A percentile compares a stretch with the other conserved stretches of the same genome.
Evolutionary conservation across 1,284 basidiomycete genomes (phyloP).

Genomic region (Ganoderma resinaceum): DNA sequence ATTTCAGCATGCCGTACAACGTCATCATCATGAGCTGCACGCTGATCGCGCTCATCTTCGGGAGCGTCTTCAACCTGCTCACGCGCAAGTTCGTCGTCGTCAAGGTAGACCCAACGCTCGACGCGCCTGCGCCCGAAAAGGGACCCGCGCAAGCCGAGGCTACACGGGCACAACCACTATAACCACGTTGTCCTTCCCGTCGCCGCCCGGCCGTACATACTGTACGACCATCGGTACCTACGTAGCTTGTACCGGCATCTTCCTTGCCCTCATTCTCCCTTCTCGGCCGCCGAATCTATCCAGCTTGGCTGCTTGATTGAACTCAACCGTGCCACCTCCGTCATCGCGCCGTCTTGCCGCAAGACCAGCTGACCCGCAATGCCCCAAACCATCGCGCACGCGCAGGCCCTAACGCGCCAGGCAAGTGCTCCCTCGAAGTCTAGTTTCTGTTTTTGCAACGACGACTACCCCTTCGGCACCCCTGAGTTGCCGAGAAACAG

Average conservation of each 20-base stretch:
- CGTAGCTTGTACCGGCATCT: not conserved
- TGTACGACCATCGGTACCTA: not conserved
- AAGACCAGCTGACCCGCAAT: slow-evolving; percentile 10
- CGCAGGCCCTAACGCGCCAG: not conserved
- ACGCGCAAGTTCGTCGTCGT: slow-evolving; percentile 80
- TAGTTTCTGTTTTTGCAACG: not conserved
- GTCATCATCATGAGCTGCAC: slow-evolving; percentile 97
- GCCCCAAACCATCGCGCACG: not conserved
- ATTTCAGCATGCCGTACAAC: slow-evolving; percentile 99
- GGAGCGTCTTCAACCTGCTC: slow-evolving; percentile 88
- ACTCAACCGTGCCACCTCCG: slow-evolving; percentile 1
- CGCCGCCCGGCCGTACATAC: not conserved
- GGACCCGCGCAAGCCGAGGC: not conserved
- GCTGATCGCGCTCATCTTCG: slow-evolving; percentile 92
- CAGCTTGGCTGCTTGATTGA: not conserved
- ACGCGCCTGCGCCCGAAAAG: not conserved
- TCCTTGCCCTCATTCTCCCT: not conserved
- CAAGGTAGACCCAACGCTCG: slow-evolving; percentile 27
- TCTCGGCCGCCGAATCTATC: slow-evolving; percentile 3
- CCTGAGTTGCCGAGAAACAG: slow-evolving; percentile 16
- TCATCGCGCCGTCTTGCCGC: not conserved
- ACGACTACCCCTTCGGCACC: not conserved
- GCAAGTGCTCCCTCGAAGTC: not conserved
- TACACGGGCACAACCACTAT: not conserved
- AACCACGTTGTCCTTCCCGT: not conserved